Percentiles rank a stretch among this genome's conserved stretches.
Evolutionary conservation across 1,139 yeast species (phyloP).

Genomic region (Pneumocystis oryctolagi): DNA sequence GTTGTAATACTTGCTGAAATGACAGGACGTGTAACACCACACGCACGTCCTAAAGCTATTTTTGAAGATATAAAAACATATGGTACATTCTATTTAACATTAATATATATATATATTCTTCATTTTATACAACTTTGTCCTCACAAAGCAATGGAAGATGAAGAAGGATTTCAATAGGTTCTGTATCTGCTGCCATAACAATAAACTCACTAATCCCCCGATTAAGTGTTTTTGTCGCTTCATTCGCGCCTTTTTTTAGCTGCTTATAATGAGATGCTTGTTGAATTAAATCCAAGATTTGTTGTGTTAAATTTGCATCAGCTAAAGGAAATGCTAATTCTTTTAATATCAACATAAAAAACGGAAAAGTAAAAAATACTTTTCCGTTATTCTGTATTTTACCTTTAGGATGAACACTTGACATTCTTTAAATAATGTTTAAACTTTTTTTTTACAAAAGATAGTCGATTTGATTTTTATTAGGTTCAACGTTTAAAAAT

Average conservation of each 20-base stretch:
- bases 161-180: slow-evolving; percentile 95
- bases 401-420: not conserved
- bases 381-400: not conserved
- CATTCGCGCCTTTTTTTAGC: slow-evolving; percentile 98
- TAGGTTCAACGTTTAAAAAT: no score
- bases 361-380: not conserved
- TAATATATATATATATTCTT: not conserved
- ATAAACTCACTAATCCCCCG: slow-evolving; percentile 99
- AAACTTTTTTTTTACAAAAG: not conserved
- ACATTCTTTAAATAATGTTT: not conserved
- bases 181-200: slow-evolving; percentile 99
- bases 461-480: no score
- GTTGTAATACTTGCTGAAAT: slow-evolving; percentile 97
- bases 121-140: slow-evolving; percentile 56
- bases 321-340: slow-evolving; percentile 88
- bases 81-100: slow-evolving; percentile 39
- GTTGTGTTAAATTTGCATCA: slow-evolving; percentile 87
- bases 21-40: slow-evolving; percentile 99
- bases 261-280: slow-evolving; percentile 97
- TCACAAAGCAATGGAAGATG: slow-evolving; percentile 96
- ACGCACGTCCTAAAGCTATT: slow-evolving; percentile 98
- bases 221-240: slow-evolving; percentile 98
- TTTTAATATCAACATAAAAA: not conserved
- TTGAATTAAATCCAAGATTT: slow-evolving; percentile 93
- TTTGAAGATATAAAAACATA: slow-evolving; percentile 97